A percentile compares a stretch with the other conserved stretches of the same genome.
These are phyloP conservation scores for Scleromitrula shiraiana DNA, from an alignment of 2,329 filamentous ascomycete species.

Conservation along the genomic window DNA sequence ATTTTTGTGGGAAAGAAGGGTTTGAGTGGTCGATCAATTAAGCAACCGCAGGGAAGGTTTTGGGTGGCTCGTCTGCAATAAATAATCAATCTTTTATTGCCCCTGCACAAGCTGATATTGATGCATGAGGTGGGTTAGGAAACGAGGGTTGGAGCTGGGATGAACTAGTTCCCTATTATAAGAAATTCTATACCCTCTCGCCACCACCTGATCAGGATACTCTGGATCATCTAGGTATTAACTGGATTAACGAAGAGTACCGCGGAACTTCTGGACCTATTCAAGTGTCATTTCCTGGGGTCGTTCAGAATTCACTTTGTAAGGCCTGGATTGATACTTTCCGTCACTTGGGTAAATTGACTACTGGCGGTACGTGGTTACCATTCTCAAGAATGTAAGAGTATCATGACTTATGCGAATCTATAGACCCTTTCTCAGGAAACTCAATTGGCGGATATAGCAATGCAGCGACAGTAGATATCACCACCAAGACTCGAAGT, in stretches of 20 bases:
- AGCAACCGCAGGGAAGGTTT: constrained; percentile 26
- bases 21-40: constrained; percentile 5
- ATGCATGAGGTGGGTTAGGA: constrained; percentile 35
- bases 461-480: constrained; percentile 1
- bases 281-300: constrained; percentile 2
- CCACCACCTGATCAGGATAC: not conserved
- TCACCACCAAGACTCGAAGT: not conserved
- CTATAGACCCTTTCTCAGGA: constrained; percentile 2
- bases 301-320: not conserved
- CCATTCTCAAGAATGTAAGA: not conserved
- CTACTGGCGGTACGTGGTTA: constrained; percentile 3
- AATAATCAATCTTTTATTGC: constrained; percentile 22
- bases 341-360: not conserved
- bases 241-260: constrained; percentile 5
- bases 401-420: not conserved
- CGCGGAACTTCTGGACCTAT: not conserved
- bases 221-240: constrained; percentile 1
- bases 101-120: constrained; percentile 22
- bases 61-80: constrained; percentile 33
- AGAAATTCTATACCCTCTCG: constrained; percentile 4
- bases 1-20: constrained; percentile 15
- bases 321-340: constrained; percentile 6
- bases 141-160: constrained; percentile 36
- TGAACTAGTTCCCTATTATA: not conserved
- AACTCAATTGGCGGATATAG: constrained; percentile 1